Base-by-base conservation (phyloP, 768 basidiomycete species). In the Termitomyces sp. region DNA sequence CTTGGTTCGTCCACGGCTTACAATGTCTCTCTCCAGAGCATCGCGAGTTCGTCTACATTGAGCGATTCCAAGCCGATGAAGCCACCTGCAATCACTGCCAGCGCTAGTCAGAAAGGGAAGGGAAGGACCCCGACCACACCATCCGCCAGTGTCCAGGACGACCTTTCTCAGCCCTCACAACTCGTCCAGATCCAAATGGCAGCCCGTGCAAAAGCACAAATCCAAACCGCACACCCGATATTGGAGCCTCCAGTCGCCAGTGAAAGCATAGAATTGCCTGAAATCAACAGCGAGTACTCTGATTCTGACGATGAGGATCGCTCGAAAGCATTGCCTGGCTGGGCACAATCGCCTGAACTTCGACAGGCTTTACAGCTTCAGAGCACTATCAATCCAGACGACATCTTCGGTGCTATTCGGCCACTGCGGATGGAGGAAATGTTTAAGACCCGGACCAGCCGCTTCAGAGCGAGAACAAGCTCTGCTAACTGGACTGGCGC, bases 401-500 rank as follows among this genome's bases (percentile, higher is more conserved):
- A 93, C 59, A 87, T 98, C 53, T 99, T 99, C 65, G 96, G 96
- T 10, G 84, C 85, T 8, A 89, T 99, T 64, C 82, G 84, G 57
- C 91, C 91, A 5, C 74, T 98, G 55, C 80, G 78, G 61, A 97
- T 98, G 94, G 94, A 95, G 63, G 94, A 98, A 67, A 80, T 98
- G 62, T 99, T 99, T 81, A 82, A 85, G 65, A 77, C 74, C 24
- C 79, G 86, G 61, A 87, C 85, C 18, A 90, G 87, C 62, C 82
- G 88, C 50, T 97, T 97, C 78, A 80, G 95, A 57, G 88, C 91
- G 7, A 81, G 96, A 47, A 92, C 93, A 9, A 95, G 93, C 66
- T 95, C 93, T 12, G 96, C 96, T 34, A 97, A 97, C 69, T 98
- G 96, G 96, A 82, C 86, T 6, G 93, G 93, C n/a, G 74, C 88